A percentile compares a stretch with the other conserved stretches of the same genome.
Evolutionary conservation across 768 basidiomycete genomes (phyloP).

Genomic region (Hygrophorus pudorinus): DNA sequence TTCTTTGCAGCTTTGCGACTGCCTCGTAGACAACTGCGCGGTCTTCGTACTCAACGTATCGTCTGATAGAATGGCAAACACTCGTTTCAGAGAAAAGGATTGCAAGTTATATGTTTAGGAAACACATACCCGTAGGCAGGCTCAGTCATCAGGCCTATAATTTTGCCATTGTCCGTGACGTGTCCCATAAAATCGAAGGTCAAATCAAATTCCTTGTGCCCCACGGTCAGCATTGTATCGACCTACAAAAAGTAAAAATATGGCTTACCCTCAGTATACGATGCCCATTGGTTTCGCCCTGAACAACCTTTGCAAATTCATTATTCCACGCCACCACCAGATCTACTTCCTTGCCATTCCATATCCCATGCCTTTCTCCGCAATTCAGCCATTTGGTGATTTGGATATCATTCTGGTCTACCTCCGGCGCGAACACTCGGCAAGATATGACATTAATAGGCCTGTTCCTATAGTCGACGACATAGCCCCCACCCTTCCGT

Average conservation of each 20-base stretch:
- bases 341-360: conserved; percentile 14
- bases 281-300: conserved; percentile 5
- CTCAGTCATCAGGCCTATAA: conserved; percentile 15
- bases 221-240: background rate
- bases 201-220: conserved; percentile 9
- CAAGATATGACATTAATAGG: conserved; percentile 17
- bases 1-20: conserved; percentile 7
- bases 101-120: no score
- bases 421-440: conserved; percentile 25
- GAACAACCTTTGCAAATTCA: background rate
- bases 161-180: conserved; percentile 11
- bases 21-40: conserved; percentile 10
- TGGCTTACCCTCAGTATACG: background rate
- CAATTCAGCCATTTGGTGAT: conserved; percentile 21
- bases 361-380: conserved; percentile 10
- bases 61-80: no score
- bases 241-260: no score
- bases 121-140: conserved; percentile 4
- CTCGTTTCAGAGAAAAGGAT: no score
- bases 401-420: conserved; percentile 26
- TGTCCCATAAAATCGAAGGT: conserved; percentile 12
- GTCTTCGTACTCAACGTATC: conserved; percentile 10
- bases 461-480: conserved; percentile 20
- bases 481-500: conserved; percentile 19
- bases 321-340: conserved; percentile 12